A percentile compares a stretch with the other conserved stretches of the same genome.
These are phyloP conservation scores for Emmonsia crescens DNA, from an alignment of 2,329 filamentous ascomycete genomes.

Conservation along the genomic window DNA sequence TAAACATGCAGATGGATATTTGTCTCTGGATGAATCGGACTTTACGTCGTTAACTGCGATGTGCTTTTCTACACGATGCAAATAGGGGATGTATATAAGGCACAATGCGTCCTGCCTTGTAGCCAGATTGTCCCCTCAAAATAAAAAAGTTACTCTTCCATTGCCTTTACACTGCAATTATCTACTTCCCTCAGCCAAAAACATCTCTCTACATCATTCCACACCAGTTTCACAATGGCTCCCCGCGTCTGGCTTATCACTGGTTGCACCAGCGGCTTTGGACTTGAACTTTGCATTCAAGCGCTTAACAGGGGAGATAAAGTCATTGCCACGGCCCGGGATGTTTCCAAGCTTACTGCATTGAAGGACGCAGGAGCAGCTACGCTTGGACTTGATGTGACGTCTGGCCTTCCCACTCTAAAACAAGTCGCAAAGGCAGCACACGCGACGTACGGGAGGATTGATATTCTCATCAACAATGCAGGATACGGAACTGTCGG, in stretches of 20 bases:
- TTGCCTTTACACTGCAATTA: background rate
- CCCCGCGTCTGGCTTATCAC: slow-evolving; percentile 27
- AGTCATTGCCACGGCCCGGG: slow-evolving; percentile 28
- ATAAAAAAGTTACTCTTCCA: background rate
- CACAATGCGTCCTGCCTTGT: background rate
- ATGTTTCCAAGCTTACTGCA: slow-evolving; percentile 17
- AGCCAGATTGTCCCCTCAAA: background rate
- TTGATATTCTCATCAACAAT: slow-evolving; percentile 30
- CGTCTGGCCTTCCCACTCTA: slow-evolving; percentile 13
- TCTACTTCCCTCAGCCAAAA: background rate
- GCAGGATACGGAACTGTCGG: slow-evolving; percentile 22
- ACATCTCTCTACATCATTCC: background rate
- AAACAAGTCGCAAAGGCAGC: slow-evolving; percentile 14
- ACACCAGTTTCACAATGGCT: slow-evolving; percentile 11
- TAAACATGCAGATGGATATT: no score
- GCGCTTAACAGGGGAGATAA: slow-evolving; percentile 22
- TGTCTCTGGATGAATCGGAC: background rate
- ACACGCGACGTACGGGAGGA: slow-evolving; percentile 15
- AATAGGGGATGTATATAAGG: background rate
- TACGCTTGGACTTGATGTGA: slow-evolving; percentile 19
- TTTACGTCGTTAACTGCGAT: background rate
- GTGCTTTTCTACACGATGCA: background rate
- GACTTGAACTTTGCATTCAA: slow-evolving; percentile 19
- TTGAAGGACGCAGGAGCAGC: slow-evolving; percentile 20
- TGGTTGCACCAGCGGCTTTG: slow-evolving; percentile 27